These are phyloP conservation scores for Acidomyces sp. DNA, from an alignment of 495 filamentous ascomycete species.

Conservation along the genomic window DNA sequence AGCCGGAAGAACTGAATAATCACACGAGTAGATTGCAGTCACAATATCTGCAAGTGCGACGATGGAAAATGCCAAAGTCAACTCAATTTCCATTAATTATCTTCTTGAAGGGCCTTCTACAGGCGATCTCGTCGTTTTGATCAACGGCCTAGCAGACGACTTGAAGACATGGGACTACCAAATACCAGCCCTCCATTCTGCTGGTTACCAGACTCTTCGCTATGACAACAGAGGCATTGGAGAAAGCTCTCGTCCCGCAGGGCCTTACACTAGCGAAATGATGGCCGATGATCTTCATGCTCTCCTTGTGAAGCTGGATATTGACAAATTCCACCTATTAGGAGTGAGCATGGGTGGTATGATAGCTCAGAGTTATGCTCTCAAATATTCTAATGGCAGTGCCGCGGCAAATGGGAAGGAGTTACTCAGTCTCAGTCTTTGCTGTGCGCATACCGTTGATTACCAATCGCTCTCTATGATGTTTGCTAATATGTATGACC, in stretches of 20 bases:
- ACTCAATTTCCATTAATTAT: neutral
- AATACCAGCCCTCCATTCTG: slow-evolving; percentile 8
- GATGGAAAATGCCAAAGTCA: neutral
- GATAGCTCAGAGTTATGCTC: slow-evolving; percentile 53
- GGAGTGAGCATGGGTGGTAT: slow-evolving; percentile 70
- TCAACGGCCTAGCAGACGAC: slow-evolving; percentile 20
- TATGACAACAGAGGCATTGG: slow-evolving; percentile 20
- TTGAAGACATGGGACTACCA: slow-evolving; percentile 12
- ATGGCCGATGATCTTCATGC: slow-evolving; percentile 14
- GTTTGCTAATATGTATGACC: too few relatives aligned
- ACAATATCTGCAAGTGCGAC: too few relatives aligned
- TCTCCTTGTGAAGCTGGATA: slow-evolving; percentile 6
- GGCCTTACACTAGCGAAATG: slow-evolving; percentile 12
- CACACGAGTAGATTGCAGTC: too few relatives aligned
- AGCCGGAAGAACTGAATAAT: too few relatives aligned
- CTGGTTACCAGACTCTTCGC: slow-evolving; percentile 10
- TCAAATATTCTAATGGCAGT: slow-evolving; percentile 42
- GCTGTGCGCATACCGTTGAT: too few relatives aligned
- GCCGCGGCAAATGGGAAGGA: neutral
- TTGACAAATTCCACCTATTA: slow-evolving; percentile 33
- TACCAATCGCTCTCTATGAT: too few relatives aligned
- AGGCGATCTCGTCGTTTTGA: slow-evolving; percentile 27
- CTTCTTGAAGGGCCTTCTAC: slow-evolving; percentile 18
- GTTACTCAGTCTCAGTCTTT: slow-evolving; percentile 7
- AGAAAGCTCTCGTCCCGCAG: slow-evolving; percentile 6